Percentiles rank a stretch among this genome's conserved stretches.
phyloP scores from a whole-genome alignment of 1,284 basidiomycete genomes.

The Leccinum variabile region DNA sequence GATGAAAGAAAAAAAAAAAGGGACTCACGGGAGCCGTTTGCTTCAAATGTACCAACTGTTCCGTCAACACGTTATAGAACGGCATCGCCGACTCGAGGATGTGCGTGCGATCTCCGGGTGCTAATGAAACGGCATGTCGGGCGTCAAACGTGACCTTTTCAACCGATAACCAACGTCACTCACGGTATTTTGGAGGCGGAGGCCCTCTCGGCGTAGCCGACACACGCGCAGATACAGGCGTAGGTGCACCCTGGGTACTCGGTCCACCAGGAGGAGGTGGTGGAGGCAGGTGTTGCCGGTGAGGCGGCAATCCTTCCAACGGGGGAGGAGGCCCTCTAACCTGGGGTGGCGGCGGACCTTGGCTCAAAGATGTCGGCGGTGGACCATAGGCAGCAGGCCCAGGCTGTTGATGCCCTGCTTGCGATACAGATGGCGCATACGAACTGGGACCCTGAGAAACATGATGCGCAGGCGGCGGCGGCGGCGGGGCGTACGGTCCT shows the following conservation, averaged over 20 bases:
- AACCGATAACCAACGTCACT: slow-evolving; percentile 37
- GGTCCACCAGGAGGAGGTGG: slow-evolving; percentile 44
- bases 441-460: slow-evolving; percentile 9
- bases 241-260: slow-evolving; percentile 26
- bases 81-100: slow-evolving; percentile 75
- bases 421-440: slow-evolving; percentile 25
- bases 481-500: slow-evolving; percentile 38
- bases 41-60: slow-evolving; percentile 64
- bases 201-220: slow-evolving; percentile 38
- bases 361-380: slow-evolving; percentile 18
- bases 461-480: slow-evolving; percentile 13
- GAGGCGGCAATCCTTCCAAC: slow-evolving; percentile 25
- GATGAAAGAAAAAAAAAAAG: slow-evolving; percentile 9
- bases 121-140: slow-evolving; percentile 40
- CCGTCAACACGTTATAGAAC: slow-evolving; percentile 67
- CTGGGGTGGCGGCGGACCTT: slow-evolving; percentile 21
- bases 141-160: not conserved
- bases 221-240: slow-evolving; percentile 37
- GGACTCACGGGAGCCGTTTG: slow-evolving; percentile 68
- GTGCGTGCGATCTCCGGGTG: slow-evolving; percentile 87
- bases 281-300: slow-evolving; percentile 27
- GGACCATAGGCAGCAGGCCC: slow-evolving; percentile 18
- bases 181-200: slow-evolving; percentile 82
- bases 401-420: slow-evolving; percentile 8
- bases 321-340: slow-evolving; percentile 24